phyloP scores from a whole-genome alignment of 1,284 basidiomycete genomes.

The Sphaerobolus stellatus region DNA sequence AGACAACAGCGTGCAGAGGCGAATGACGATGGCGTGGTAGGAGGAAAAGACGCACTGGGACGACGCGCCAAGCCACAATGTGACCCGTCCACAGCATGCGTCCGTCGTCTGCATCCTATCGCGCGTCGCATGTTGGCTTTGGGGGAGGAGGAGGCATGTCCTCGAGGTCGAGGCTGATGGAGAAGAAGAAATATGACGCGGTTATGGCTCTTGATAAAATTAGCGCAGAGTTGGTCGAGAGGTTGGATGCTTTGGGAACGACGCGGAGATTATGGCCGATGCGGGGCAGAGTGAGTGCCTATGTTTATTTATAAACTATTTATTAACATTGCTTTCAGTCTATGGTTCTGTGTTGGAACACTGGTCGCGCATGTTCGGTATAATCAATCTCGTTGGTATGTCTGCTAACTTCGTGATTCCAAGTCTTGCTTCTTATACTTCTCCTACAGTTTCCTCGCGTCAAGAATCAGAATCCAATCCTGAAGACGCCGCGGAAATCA shows the following conservation, averaged over 20 bases:
- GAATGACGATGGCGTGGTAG: no score
- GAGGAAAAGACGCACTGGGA: no score
- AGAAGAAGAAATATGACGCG: constrained; percentile 77
- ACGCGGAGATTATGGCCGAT: constrained; percentile 72
- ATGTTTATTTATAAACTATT: constrained; percentile 1
- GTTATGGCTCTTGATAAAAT: constrained; percentile 69
- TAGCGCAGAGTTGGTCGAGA: constrained; percentile 59
- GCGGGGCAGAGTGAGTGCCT: constrained; percentile 58
- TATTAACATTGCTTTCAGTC: constrained; percentile 43
- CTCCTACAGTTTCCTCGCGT: constrained; percentile 4
- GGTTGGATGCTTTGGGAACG: constrained; percentile 65
- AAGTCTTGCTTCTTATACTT: neutral
- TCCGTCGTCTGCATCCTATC: constrained; percentile 26
- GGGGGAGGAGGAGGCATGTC: constrained; percentile 22
- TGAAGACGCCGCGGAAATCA: neutral
- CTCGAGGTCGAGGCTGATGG: constrained; percentile 53
- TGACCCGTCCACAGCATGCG: no score
- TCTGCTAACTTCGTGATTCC: neutral
- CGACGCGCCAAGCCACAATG: no score
- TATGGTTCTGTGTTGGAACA: constrained; percentile 75
- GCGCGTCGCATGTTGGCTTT: constrained; percentile 45
- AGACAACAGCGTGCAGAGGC: no score
- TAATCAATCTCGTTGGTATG: constrained; percentile 63
- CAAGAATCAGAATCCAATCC: no score
- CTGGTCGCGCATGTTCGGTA: constrained; percentile 80